Evolutionary conservation across 768 basidiomycete genomes (phyloP).

Genomic region (Trametes sanguinea): DNA sequence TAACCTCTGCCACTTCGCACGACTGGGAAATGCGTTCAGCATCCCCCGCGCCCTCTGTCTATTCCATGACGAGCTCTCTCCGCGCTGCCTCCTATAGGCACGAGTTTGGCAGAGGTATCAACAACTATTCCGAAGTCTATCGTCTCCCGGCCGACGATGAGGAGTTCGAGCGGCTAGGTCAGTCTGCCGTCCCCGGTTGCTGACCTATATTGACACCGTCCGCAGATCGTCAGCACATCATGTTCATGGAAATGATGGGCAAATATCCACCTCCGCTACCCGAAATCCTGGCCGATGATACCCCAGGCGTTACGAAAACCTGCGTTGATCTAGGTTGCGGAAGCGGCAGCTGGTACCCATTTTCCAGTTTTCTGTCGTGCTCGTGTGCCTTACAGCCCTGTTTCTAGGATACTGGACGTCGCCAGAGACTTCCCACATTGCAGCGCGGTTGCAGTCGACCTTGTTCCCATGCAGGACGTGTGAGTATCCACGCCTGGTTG

Average conservation of each 20-base stretch:
- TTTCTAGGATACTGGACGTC: slow-evolving; percentile 69
- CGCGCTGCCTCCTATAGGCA: slow-evolving; percentile 59
- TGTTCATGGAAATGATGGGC: slow-evolving; percentile 67
- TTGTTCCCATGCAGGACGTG: slow-evolving; percentile 78
- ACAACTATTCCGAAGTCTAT: slow-evolving; percentile 81
- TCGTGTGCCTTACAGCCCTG: slow-evolving; percentile 9
- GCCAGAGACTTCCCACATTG: slow-evolving; percentile 73
- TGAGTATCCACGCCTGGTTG: slow-evolving; percentile 38
- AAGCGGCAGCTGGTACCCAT: slow-evolving; percentile 68
- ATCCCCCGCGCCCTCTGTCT: slow-evolving; percentile 70
- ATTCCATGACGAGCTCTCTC: slow-evolving; percentile 66
- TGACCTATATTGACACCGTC: slow-evolving; percentile 5
- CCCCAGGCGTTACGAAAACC: slow-evolving; percentile 58
- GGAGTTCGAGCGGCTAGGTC: slow-evolving; percentile 70
- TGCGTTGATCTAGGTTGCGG: slow-evolving; percentile 80
- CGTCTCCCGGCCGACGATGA: slow-evolving; percentile 78
- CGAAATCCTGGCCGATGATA: slow-evolving; percentile 61
- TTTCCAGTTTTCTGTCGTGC: background rate
- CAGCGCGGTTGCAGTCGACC: slow-evolving; percentile 71
- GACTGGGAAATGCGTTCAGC: slow-evolving; percentile 61
- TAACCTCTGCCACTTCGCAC: slow-evolving; percentile 57
- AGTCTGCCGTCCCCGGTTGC: slow-evolving; percentile 20
- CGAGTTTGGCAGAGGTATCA: slow-evolving; percentile 69
- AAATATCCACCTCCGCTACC: slow-evolving; percentile 62
- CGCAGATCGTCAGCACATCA: slow-evolving; percentile 65